phyloP scores from a whole-genome alignment of 352 stramenopile species.

The Phytopythium delawarense region DNA sequence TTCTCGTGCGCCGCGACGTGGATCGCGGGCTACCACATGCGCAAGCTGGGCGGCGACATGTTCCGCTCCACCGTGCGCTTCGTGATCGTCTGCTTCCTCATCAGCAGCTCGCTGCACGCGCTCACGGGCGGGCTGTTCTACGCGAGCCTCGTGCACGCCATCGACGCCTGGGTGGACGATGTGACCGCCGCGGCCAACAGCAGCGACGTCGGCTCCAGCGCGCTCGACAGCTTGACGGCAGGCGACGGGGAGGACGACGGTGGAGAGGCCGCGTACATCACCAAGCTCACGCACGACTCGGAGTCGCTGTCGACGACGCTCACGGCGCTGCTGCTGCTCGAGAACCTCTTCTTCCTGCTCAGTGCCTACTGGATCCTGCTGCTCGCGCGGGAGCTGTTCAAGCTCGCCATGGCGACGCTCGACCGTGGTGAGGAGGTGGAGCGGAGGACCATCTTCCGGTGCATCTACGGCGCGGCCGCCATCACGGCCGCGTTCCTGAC shows the following conservation, averaged over 20 bases:
- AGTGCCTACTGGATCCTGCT: conserved; percentile 69
- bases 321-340: conserved; percentile 38
- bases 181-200: conserved; percentile 7
- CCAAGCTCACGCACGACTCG: conserved; percentile 50
- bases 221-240: conserved; percentile 11
- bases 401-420: conserved; percentile 51
- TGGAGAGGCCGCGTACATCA: conserved; percentile 53
- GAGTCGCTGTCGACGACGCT: conserved; percentile 32
- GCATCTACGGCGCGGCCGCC: conserved; percentile 26
- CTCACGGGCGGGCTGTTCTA: conserved; percentile 52
- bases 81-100: conserved; percentile 55
- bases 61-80: conserved; percentile 71
- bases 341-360: conserved; percentile 65
- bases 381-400: conserved; percentile 51
- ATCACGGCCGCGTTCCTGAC: conserved; percentile 33
- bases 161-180: conserved; percentile 18
- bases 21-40: conserved; percentile 60
- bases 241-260: conserved; percentile 46
- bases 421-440: conserved; percentile 47
- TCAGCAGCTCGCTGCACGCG: conserved; percentile 49
- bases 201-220: conserved; percentile 8
- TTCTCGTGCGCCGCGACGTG: conserved; percentile 51
- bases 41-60: conserved; percentile 54
- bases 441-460: conserved; percentile 45
- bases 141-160: conserved; percentile 39